Evolutionary conservation across 2,329 filamentous ascomycete genomes (phyloP).

Genomic region (Lithohypha guttulata): DNA sequence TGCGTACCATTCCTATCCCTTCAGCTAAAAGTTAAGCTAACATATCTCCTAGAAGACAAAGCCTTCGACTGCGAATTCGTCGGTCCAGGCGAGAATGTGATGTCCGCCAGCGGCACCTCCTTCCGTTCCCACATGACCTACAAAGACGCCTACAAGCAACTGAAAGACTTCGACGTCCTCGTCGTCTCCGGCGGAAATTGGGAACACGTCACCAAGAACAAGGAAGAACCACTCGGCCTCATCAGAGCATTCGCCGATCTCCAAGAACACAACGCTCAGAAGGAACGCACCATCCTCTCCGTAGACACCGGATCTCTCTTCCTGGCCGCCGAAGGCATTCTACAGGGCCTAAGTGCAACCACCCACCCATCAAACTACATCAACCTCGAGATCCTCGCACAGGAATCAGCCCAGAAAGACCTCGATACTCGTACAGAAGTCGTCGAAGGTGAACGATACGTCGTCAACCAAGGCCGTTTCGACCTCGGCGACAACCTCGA

Average conservation of each 20-base stretch:
- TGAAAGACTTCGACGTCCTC: slow-evolving; percentile 69
- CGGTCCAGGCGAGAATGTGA: slow-evolving; percentile 36
- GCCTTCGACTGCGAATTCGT: slow-evolving; percentile 45
- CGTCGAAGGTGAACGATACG: slow-evolving; percentile 68
- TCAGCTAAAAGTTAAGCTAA: not conserved
- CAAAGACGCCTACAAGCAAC: slow-evolving; percentile 63
- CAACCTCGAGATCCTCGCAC: slow-evolving; percentile 70
- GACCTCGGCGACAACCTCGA: slow-evolving; percentile 62
- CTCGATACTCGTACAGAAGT: slow-evolving; percentile 70
- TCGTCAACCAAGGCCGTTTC: slow-evolving; percentile 85
- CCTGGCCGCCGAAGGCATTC: slow-evolving; percentile 64
- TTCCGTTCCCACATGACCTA: slow-evolving; percentile 65
- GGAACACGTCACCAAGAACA: slow-evolving; percentile 50
- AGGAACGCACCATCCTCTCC: slow-evolving; percentile 71
- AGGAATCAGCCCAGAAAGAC: slow-evolving; percentile 58
- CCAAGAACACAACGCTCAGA: slow-evolving; percentile 65
- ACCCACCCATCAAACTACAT: slow-evolving; percentile 73
- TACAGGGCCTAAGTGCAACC: slow-evolving; percentile 68
- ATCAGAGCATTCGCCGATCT: slow-evolving; percentile 69
- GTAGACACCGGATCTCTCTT: slow-evolving; percentile 71
- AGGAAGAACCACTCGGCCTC: slow-evolving; percentile 49
- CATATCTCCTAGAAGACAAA: slow-evolving; percentile 33
- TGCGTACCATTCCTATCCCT: slow-evolving; percentile 20
- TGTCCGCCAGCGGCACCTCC: slow-evolving; percentile 53
- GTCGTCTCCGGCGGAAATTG: slow-evolving; percentile 63